phyloP scores from a whole-genome alignment of 2,329 filamentous ascomycete species.

The Paraphaeosphaeria sporulosa region DNA sequence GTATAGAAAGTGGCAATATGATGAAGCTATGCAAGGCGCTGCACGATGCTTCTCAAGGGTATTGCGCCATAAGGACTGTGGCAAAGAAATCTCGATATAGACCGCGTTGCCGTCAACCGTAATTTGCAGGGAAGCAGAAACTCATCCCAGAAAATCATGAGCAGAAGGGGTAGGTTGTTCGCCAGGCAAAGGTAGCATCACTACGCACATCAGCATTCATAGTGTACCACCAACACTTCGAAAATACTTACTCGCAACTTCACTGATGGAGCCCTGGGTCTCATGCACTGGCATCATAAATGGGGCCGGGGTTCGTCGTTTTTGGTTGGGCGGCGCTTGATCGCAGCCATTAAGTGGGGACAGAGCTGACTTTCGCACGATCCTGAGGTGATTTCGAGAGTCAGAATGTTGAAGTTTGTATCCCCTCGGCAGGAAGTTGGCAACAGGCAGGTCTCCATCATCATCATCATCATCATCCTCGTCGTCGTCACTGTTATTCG shows the following conservation, averaged over 20 bases:
- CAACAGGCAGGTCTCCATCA: not conserved
- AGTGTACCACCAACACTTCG: not conserved
- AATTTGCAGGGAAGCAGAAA: too few relatives aligned
- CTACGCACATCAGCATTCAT: not conserved
- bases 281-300: not conserved
- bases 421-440: not conserved
- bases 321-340: not conserved
- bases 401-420: not conserved
- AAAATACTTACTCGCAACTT: not conserved
- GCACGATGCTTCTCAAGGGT: not conserved
- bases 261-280: not conserved
- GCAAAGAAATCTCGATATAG: not conserved
- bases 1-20: not conserved
- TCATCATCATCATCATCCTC: not conserved
- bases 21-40: not conserved
- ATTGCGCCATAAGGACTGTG: not conserved
- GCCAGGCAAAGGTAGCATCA: not conserved
- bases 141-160: not conserved
- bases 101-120: not conserved
- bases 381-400: not conserved
- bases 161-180: not conserved
- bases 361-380: constrained; percentile 6
- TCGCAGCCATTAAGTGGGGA: constrained; percentile 1
- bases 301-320: not conserved
- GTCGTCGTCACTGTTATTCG: not conserved